These are phyloP conservation scores for Ophiostoma triangulosporum DNA, from an alignment of 2,329 filamentous ascomycete species.

Conservation along the genomic window DNA sequence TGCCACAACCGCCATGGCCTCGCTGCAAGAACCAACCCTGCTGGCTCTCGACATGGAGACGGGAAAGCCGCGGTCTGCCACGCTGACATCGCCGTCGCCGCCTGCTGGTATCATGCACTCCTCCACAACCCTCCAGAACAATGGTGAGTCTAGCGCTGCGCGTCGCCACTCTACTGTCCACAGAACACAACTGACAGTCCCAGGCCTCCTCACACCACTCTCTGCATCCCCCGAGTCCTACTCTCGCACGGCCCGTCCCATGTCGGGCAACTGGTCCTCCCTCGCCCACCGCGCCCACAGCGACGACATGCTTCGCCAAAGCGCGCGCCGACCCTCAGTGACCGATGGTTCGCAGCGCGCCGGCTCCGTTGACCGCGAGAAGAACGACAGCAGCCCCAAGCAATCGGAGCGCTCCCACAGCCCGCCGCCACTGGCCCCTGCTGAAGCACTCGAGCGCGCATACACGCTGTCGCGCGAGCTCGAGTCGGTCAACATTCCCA, in stretches of 20 bases:
- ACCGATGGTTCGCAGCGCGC: slow-evolving; percentile 19
- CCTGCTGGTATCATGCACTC: slow-evolving; percentile 30
- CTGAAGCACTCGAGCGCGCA: slow-evolving; percentile 72
- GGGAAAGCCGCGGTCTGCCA: slow-evolving; percentile 25
- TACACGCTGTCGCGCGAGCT: slow-evolving; percentile 76
- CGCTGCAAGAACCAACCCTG: slow-evolving; percentile 54
- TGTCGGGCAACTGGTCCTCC: slow-evolving; percentile 38
- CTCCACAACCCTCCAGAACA: slow-evolving; percentile 19
- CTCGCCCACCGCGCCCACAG: slow-evolving; percentile 33
- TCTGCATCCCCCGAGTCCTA: slow-evolving; percentile 39
- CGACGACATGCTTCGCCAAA: slow-evolving; percentile 38
- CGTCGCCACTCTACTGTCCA: background rate
- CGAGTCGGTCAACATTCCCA: slow-evolving; percentile 81
- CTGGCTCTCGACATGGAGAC: slow-evolving; percentile 47
- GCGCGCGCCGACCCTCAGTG: slow-evolving; percentile 26
- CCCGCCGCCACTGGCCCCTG: slow-evolving; percentile 56
- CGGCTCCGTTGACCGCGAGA: slow-evolving; percentile 20
- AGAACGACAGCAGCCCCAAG: slow-evolving; percentile 12
- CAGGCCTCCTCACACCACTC: slow-evolving; percentile 38
- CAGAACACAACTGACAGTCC: slow-evolving; percentile 12
- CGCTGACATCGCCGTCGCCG: slow-evolving; percentile 25
- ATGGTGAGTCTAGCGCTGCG: slow-evolving; percentile 17
- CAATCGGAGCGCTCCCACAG: slow-evolving; percentile 54
- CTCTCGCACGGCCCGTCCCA: slow-evolving; percentile 25
- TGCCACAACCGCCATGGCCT: slow-evolving; percentile 20